phyloP scores from a whole-genome alignment of 257 asterid species.

The Cruciata laevipes region DNA sequence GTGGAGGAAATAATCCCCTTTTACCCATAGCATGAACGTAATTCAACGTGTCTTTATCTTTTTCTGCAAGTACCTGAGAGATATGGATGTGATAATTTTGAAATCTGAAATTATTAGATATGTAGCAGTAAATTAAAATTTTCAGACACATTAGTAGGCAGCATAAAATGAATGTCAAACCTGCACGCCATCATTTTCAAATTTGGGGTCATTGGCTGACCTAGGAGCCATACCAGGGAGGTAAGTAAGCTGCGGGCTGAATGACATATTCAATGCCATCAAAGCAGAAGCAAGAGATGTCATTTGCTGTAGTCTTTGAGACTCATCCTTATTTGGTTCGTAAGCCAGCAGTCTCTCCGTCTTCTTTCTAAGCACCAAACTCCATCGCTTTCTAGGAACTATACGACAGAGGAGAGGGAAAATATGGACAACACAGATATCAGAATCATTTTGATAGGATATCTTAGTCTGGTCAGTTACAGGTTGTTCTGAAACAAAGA shows the following conservation, averaged over 20 bases:
- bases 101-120: background rate
- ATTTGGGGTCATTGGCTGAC: conserved; percentile 54
- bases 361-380: conserved; percentile 57
- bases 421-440: background rate
- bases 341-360: conserved; percentile 63
- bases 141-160: background rate
- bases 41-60: conserved; percentile 54
- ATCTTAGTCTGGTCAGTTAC: too few species aligned
- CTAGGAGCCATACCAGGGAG: conserved; percentile 60
- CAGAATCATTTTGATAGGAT: background rate
- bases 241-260: conserved; percentile 63
- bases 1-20: conserved; percentile 76
- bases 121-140: background rate
- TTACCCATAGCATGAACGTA: conserved; percentile 47
- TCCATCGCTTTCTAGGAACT: conserved; percentile 56
- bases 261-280: conserved; percentile 51
- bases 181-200: conserved; percentile 91
- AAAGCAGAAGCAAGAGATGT: conserved; percentile 69
- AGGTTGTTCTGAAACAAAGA: background rate
- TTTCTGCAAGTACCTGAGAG: conserved; percentile 59
- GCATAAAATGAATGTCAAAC: conserved; percentile 27
- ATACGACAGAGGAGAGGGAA: conserved; percentile 5
- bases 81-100: background rate
- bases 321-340: conserved; percentile 45
- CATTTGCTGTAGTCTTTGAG: conserved; percentile 51